These are phyloP conservation scores for Tetraselmis chui DNA, from an alignment of 139 green algal species.

Conservation along the genomic window DNA sequence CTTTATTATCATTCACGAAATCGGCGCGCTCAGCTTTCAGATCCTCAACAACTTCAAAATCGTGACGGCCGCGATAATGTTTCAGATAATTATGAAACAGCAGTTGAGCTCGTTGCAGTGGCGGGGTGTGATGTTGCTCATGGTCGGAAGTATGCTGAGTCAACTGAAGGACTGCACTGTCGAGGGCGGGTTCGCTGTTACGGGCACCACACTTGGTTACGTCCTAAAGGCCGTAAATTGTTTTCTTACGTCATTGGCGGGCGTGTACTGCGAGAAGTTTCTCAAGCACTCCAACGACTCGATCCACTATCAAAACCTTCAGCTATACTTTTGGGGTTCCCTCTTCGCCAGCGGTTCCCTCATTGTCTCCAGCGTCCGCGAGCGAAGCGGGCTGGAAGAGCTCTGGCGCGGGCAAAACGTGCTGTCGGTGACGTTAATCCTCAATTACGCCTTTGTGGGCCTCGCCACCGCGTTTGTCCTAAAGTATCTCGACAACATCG, in stretches of 20 bases:
- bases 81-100: neutral
- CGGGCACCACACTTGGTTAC: neutral
- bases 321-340: neutral
- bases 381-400: neutral
- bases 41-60: conserved; percentile 6
- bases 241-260: neutral
- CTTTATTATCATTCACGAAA: neutral
- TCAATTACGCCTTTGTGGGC: neutral
- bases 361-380: neutral
- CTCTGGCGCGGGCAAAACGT: neutral
- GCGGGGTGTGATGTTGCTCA: neutral
- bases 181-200: neutral
- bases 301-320: conserved; percentile 1
- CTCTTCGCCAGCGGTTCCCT: neutral
- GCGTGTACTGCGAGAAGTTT: conserved; percentile 3
- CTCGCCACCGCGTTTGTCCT: conserved; percentile 4
- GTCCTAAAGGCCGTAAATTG: neutral
- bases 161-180: conserved; percentile 1
- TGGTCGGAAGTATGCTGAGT: neutral
- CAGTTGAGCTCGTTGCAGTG: neutral
- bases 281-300: neutral
- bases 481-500: conserved; percentile 3
- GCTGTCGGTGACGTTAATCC: neutral
- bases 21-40: neutral
- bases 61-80: neutral